Evolutionary conservation across 371 early-diverging fungal species (phyloP), one percentile per base, ranked within the genome.

Genomic region (Mucor circinelloides): DNA sequence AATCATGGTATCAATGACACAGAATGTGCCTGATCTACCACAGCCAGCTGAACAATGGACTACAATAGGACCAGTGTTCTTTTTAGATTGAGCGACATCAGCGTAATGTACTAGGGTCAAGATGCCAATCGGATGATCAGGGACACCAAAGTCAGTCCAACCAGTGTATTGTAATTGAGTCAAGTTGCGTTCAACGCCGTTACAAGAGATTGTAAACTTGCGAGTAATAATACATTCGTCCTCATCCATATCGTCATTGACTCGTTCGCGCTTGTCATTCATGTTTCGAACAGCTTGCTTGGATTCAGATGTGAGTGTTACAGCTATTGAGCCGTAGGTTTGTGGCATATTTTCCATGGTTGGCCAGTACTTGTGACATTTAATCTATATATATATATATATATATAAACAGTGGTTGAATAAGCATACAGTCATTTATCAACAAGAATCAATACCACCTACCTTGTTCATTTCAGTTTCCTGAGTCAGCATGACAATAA

Each of bases 41-140:
- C 95, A 94, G 0, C 99, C 99, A 2, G 99, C 99, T 25, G 90
- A 88, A 69, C 99, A 99, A 72, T 99, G 99, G 0, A 98, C 93
- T 28, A 95, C 73, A 83, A 90, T 86, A 0, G 92, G 94, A 1
- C 91, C 91, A 8, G 23, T 19, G 0, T 19, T 46, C 34, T 69
- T 60, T 25, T 44, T 31, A 9, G 31, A 36, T 46, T 81, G 78
- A 2, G 82, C 71, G 9, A 74, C 64, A 59, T 88, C 83, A 19
- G 89, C 82, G 9, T 85, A 59, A 55, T 88, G 79, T 17, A 90
- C 68, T 6, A 91, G 73, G 30, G 76, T 61, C 3, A 91, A 74
- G 3, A 89, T 83, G 3, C 79, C 78, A 9, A 77, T 36, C 6
- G 86, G 87, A 12, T 76, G 71, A 27, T 85, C 85, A 6, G 91